phyloP scores from a whole-genome alignment of 495 filamentous ascomycete genomes.

The Xylaria nigripes region DNA sequence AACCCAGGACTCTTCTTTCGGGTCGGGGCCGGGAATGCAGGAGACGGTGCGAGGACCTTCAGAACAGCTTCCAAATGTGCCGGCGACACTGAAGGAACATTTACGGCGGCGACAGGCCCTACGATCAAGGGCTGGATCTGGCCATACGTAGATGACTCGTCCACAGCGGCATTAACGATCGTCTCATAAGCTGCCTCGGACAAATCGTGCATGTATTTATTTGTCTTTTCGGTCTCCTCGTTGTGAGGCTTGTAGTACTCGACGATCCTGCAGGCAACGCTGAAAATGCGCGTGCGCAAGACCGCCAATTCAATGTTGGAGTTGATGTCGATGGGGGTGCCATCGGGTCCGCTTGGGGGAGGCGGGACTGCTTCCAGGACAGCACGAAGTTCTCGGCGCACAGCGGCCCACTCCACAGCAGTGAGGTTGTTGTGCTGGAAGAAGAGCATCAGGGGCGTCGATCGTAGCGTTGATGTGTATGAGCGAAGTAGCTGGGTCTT shows the following conservation, averaged over 20 bases:
- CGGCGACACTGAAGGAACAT: slow-evolving; percentile 77
- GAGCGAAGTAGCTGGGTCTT: slow-evolving; percentile 91
- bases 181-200: slow-evolving; percentile 60
- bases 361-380: slow-evolving; percentile 55
- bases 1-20: slow-evolving; percentile 68
- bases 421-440: slow-evolving; percentile 97
- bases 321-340: slow-evolving; percentile 22
- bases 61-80: slow-evolving; percentile 71
- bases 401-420: slow-evolving; percentile 74
- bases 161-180: slow-evolving; percentile 43
- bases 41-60: slow-evolving; percentile 60
- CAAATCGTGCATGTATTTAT: slow-evolving; percentile 60
- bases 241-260: slow-evolving; percentile 71
- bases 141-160: slow-evolving; percentile 38
- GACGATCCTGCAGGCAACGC: slow-evolving; percentile 69
- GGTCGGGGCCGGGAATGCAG: slow-evolving; percentile 67
- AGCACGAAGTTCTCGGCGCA: slow-evolving; percentile 69
- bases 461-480: slow-evolving; percentile 88
- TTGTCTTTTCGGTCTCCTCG: slow-evolving; percentile 37
- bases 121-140: slow-evolving; percentile 69
- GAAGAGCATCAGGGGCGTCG: slow-evolving; percentile 78
- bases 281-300: slow-evolving; percentile 82
- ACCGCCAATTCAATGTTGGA: slow-evolving; percentile 65
- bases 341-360: slow-evolving; percentile 11
- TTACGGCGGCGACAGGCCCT: slow-evolving; percentile 70